These are phyloP conservation scores for Geranium brycei DNA, from an alignment of 345 rosid species.

Conservation along the genomic window DNA sequence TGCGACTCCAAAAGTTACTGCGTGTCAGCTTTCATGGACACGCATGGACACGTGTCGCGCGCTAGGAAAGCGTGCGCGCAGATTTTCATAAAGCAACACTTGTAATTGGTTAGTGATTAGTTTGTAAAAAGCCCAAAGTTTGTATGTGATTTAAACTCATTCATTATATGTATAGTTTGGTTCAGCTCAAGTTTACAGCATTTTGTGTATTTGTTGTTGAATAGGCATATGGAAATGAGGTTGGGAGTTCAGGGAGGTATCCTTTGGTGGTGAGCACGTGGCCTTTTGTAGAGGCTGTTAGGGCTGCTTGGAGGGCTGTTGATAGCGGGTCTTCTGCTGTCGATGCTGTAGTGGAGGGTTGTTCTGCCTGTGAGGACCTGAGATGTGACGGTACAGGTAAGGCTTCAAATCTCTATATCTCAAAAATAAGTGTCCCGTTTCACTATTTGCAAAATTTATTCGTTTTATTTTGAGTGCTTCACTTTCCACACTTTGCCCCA, in stretches of 20 bases:
- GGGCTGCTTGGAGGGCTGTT: slow-evolving; percentile 69
- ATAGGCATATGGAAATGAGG: slow-evolving; percentile 29
- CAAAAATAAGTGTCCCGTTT: no score
- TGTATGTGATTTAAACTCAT: no score
- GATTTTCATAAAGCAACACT: no score
- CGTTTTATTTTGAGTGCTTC: neutral
- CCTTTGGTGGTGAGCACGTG: slow-evolving; percentile 84
- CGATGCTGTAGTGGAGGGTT: slow-evolving; percentile 88
- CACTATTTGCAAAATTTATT: no score
- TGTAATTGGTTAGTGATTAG: no score
- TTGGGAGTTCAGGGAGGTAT: slow-evolving; percentile 25
- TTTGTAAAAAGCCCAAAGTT: no score
- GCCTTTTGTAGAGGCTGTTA: slow-evolving; percentile 81
- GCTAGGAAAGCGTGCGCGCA: no score
- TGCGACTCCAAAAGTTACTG: no score
- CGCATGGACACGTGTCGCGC: no score
- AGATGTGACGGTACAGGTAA: slow-evolving; percentile 90
- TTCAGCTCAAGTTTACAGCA: neutral
- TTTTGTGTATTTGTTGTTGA: neutral
- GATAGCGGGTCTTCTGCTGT: slow-evolving; percentile 53
- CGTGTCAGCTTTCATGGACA: no score
- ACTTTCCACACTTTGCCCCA: neutral
- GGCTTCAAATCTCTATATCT: neutral
- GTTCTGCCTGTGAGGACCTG: slow-evolving; percentile 80
- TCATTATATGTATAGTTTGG: neutral